phyloP scores from a whole-genome alignment of 1,284 basidiomycete genomes.

The Apiotrichum porosum region DNA sequence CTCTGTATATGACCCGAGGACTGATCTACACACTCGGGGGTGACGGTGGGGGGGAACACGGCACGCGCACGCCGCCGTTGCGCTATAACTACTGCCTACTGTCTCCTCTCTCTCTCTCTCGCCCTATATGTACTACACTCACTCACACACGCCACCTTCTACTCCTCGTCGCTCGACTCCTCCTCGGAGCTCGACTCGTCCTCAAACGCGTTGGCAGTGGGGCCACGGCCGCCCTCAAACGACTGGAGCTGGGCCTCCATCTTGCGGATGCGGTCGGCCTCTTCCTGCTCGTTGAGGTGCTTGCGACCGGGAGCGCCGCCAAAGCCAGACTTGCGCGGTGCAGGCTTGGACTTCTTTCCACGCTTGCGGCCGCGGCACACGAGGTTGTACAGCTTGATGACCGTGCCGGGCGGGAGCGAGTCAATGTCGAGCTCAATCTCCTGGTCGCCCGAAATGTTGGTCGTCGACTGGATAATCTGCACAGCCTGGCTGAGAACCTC shows the following conservation, averaged over 20 bases:
- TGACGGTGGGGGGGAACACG: too few species aligned
- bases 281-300: slow-evolving; percentile 53
- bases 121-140: background rate
- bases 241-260: slow-evolving; percentile 60
- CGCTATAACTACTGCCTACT: too few species aligned
- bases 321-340: slow-evolving; percentile 52
- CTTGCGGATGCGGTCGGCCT: slow-evolving; percentile 69
- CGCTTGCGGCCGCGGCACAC: slow-evolving; percentile 59
- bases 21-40: too few species aligned
- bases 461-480: slow-evolving; percentile 83
- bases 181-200: slow-evolving; percentile 36
- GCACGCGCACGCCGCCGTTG: too few species aligned
- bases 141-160: background rate
- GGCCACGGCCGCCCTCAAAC: slow-evolving; percentile 27
- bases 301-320: slow-evolving; percentile 82
- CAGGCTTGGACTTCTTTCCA: slow-evolving; percentile 23
- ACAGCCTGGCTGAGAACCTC: slow-evolving; percentile 76
- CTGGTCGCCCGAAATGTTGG: slow-evolving; percentile 81
- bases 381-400: slow-evolving; percentile 88
- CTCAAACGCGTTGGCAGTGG: slow-evolving; percentile 25
- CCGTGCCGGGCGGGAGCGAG: slow-evolving; percentile 70
- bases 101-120: too few species aligned
- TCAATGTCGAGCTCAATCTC: slow-evolving; percentile 98
- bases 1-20: too few species aligned
- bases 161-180: slow-evolving; percentile 46